These are phyloP conservation scores for Ascochyta lentis DNA, from an alignment of 2,329 filamentous ascomycete species.

Conservation along the genomic window DNA sequence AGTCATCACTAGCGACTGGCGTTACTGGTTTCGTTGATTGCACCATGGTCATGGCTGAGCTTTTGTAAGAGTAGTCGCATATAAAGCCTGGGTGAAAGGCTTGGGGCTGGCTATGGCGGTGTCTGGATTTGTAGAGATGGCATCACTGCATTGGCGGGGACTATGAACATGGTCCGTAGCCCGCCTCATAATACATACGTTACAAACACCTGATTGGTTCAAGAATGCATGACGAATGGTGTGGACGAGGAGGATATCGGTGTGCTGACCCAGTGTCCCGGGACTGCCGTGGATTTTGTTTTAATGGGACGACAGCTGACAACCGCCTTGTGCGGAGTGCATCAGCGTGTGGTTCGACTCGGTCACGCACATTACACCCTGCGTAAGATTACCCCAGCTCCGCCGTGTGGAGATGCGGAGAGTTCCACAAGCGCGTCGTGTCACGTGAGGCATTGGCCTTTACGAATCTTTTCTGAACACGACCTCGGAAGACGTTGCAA, in stretches of 20 bases:
- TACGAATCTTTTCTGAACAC: not conserved
- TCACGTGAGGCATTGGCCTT: not conserved
- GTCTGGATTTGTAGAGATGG: conserved; percentile 20
- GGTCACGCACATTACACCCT: not conserved
- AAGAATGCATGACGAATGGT: not conserved
- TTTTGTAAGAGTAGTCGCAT: conserved; percentile 24
- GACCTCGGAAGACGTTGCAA: not conserved
- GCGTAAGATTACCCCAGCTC: conserved; percentile 12
- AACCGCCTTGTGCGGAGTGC: not conserved
- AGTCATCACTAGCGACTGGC: conserved; percentile 34
- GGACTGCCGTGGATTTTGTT: not conserved
- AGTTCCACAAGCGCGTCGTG: conserved; percentile 2
- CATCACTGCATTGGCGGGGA: conserved; percentile 23
- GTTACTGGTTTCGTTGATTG: conserved; percentile 26
- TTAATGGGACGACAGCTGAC: conserved; percentile 8
- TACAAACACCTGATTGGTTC: not conserved
- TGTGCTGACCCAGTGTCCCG: not conserved
- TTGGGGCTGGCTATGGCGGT: conserved; percentile 22
- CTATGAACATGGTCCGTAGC: conserved; percentile 22
- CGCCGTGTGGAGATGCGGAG: conserved; percentile 1
- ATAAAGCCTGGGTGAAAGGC: conserved; percentile 19
- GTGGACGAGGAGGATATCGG: not conserved
- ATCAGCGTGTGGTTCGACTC: not conserved
- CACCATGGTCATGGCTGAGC: conserved; percentile 26
- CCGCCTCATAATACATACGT: conserved; percentile 29